Percentiles rank a stretch among this genome's conserved stretches.
These are phyloP conservation scores for Leucocoprinus birnbaumii DNA, from an alignment of 768 basidiomycete genomes.

Conservation along the genomic window DNA sequence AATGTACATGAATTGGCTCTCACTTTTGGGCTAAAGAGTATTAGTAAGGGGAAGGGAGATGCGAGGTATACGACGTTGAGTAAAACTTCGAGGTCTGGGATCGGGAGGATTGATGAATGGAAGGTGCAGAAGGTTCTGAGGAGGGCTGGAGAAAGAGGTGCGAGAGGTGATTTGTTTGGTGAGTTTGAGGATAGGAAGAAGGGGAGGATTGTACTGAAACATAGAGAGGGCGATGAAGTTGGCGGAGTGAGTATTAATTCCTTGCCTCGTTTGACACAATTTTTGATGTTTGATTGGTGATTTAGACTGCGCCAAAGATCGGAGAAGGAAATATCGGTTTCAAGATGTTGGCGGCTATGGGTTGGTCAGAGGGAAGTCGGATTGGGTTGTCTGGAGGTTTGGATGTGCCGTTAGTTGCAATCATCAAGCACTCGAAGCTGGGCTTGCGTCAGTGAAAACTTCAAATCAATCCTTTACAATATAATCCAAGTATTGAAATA, in stretches of 20 bases:
- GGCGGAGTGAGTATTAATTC: constrained; percentile 53
- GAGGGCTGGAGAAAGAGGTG: constrained; percentile 32
- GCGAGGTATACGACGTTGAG: constrained; percentile 73
- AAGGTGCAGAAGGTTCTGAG: constrained; percentile 49
- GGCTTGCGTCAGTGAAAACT: no score
- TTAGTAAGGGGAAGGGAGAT: constrained; percentile 70
- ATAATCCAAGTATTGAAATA: no score
- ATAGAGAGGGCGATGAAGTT: constrained; percentile 84
- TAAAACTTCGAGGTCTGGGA: constrained; percentile 62
- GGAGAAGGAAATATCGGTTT: constrained; percentile 82
- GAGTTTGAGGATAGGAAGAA: constrained; percentile 25
- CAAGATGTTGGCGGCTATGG: constrained; percentile 85
- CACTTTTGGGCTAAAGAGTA: constrained; percentile 75
- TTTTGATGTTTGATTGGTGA: constrained; percentile 4
- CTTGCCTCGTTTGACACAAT: not conserved
- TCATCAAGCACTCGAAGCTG: constrained; percentile 83
- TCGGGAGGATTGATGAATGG: constrained; percentile 48
- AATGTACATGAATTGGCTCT: constrained; percentile 77
- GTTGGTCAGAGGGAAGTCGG: constrained; percentile 80
- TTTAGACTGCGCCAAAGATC: constrained; percentile 77
- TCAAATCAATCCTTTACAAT: no score
- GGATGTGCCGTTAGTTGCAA: constrained; percentile 73
- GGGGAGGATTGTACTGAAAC: constrained; percentile 36
- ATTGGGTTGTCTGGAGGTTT: constrained; percentile 72
- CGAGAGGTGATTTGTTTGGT: constrained; percentile 32